Evolutionary conservation across 306 rosid species (phyloP).

Genomic region (Quercus bicolor): DNA sequence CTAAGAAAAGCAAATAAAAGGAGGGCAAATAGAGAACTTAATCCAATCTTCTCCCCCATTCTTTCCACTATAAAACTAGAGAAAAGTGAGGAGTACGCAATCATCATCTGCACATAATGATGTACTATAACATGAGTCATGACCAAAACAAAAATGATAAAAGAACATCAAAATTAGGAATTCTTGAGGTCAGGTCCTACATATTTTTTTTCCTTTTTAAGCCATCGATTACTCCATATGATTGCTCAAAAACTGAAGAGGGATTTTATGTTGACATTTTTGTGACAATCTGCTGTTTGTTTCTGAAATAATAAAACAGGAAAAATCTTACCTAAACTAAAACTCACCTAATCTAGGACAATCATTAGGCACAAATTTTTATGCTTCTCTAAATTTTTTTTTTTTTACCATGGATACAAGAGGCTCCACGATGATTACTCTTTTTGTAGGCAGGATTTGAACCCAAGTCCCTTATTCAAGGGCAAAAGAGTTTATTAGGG

Average conservation of each 20-base stretch:
- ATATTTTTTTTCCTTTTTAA: neutral
- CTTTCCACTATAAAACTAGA: constrained; percentile 57
- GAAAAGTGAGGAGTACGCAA: constrained; percentile 55
- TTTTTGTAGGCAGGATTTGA: no score
- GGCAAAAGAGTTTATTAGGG: no score
- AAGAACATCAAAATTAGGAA: neutral
- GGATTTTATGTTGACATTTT: neutral
- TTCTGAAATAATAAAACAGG: neutral
- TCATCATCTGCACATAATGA: constrained; percentile 56
- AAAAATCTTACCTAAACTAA: neutral
- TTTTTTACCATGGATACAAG: no score
- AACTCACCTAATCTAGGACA: no score
- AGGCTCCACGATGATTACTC: no score
- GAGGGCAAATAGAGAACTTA: constrained; percentile 43
- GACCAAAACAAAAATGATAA: neutral
- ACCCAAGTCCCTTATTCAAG: no score
- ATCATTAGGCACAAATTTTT: neutral
- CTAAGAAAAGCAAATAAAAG: constrained; percentile 37
- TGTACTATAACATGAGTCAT: neutral
- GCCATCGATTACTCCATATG: neutral
- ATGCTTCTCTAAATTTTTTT: neutral
- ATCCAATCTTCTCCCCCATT: constrained; percentile 44
- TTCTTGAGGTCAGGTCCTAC: neutral
- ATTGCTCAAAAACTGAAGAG: neutral
- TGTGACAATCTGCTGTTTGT: neutral